Evolutionary conservation across 2,329 filamentous ascomycete species (phyloP).

Genomic region (Grosmannia huntii): DNA sequence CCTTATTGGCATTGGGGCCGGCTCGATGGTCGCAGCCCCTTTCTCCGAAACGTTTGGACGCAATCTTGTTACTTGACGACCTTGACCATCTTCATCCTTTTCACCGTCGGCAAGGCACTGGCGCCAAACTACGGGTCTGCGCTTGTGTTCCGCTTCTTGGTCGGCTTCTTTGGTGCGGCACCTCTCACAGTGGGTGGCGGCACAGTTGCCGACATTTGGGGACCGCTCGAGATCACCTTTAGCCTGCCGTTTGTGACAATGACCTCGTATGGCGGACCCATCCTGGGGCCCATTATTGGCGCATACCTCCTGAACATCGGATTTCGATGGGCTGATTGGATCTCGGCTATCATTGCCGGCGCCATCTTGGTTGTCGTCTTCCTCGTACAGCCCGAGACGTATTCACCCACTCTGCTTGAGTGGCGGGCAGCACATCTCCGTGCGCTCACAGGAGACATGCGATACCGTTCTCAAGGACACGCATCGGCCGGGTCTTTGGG

Average conservation of each 20-base stretch:
- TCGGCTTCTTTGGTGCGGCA: slow-evolving; percentile 28
- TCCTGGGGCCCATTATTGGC: slow-evolving; percentile 12
- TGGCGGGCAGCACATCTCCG: slow-evolving; percentile 31
- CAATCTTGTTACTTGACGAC: slow-evolving; percentile 36
- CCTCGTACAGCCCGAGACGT: slow-evolving; percentile 31
- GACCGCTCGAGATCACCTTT: slow-evolving; percentile 31
- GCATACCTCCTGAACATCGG: slow-evolving; percentile 18
- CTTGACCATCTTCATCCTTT: slow-evolving; percentile 32
- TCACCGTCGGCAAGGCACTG: slow-evolving; percentile 33
- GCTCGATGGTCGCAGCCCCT: slow-evolving; percentile 34
- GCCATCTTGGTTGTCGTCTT: slow-evolving; percentile 21
- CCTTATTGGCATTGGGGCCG: slow-evolving; percentile 9
- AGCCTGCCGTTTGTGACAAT: slow-evolving; percentile 37
- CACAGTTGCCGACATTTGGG: slow-evolving; percentile 34
- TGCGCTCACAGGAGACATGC: slow-evolving; percentile 26
- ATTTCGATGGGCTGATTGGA: slow-evolving; percentile 36
- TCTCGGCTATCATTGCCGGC: slow-evolving; percentile 23
- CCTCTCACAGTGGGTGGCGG: slow-evolving; percentile 26
- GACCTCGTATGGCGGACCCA: slow-evolving; percentile 17
- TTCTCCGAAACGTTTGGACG: slow-evolving; percentile 34
- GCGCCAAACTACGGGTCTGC: slow-evolving; percentile 32
- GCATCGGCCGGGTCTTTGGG: slow-evolving; percentile 16
- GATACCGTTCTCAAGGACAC: slow-evolving; percentile 33
- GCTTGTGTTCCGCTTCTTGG: slow-evolving; percentile 34
- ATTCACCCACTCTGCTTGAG: slow-evolving; percentile 29